Base-by-base conservation (phyloP, 371 early-diverging fungal genomes). In the Circinella minor region DNA sequence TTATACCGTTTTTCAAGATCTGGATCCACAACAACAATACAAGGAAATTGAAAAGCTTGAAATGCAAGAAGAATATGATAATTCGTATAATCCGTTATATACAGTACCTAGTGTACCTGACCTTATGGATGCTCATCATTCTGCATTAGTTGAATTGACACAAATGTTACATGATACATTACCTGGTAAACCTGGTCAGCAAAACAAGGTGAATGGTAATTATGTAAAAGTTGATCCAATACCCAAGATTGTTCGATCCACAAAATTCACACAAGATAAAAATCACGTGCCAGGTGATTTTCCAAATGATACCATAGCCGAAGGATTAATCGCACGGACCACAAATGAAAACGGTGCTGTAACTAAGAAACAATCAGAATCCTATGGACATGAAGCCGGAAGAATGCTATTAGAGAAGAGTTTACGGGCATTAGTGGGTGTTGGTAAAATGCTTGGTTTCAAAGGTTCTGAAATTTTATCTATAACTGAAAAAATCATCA, bases 41-140 rank as follows among this genome's bases (percentile, higher is more conserved):
- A 34, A 64, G 60, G 36, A 34, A 39, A 60, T 57, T 15, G 73
- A 77, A 38, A 74, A 77, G 46, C 76, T 79, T 48, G 85, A 84
- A 68, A 71, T 77, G 49, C 76, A 80, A 18, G 84, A 84, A 68
- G 84, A 84, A 68, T 85, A 84, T 43, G 85, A 85, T 63, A 77
- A 77, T 46, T 80, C 81, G 0, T 81, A 79, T 49, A 85, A 85
- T 55, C 85, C 85, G 10, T 69, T 85, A 7, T 81, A 78, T 48
- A 82, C 82, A n/a, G 85, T 85, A 0, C 85, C 85, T 15, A 85
- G 85, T 65, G 81, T 85, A 18, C 82, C 82, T 18, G 80, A 82
- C 55, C 60, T 85, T n/a, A 78, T 82, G 78, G 85, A 80, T 65
- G 64, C 76, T 18, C 82, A 84, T 49, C 73, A 76, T 5, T 69